These are phyloP conservation scores for Hebeloma cylindrosporum DNA, from an alignment of 768 basidiomycete genomes.

Conservation along the genomic window DNA sequence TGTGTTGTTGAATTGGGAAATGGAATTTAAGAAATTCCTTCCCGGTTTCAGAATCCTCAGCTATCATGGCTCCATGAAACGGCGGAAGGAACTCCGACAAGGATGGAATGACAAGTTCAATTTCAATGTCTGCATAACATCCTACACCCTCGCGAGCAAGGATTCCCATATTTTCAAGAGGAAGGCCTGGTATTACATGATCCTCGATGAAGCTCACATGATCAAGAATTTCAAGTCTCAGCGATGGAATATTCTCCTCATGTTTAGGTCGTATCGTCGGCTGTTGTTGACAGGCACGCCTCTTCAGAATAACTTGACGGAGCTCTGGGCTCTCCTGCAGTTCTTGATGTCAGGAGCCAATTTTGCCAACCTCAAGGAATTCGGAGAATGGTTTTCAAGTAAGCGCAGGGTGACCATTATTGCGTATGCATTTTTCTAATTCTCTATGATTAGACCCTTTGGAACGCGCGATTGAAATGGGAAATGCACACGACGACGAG, in stretches of 20 bases:
- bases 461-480: constrained; percentile 92
- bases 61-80: constrained; percentile 89
- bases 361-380: constrained; percentile 91
- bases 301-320: constrained; percentile 93
- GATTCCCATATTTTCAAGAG: constrained; percentile 91
- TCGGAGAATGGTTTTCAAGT: constrained; percentile 97
- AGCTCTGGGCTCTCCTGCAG: constrained; percentile 93
- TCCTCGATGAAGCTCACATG: constrained; percentile 95
- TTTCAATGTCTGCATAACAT: constrained; percentile 95
- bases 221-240: constrained; percentile 97
- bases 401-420: constrained; percentile 33
- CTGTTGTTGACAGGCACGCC: constrained; percentile 95
- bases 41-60: constrained; percentile 85
- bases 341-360: constrained; percentile 89
- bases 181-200: constrained; percentile 94
- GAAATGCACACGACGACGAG: constrained; percentile 73
- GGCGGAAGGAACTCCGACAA: constrained; percentile 84
- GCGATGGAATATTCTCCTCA: constrained; percentile 87
- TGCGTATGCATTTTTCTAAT: background rate
- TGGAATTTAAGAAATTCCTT: constrained; percentile 96
- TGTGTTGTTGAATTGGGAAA: constrained; percentile 93
- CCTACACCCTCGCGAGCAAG: constrained; percentile 88
- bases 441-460: constrained; percentile 64
- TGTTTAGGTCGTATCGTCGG: constrained; percentile 84
- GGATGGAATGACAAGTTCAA: constrained; percentile 89